Evolutionary conservation across 176 grass and related monocot genomes (phyloP).

Genomic region (Poa annua): DNA sequence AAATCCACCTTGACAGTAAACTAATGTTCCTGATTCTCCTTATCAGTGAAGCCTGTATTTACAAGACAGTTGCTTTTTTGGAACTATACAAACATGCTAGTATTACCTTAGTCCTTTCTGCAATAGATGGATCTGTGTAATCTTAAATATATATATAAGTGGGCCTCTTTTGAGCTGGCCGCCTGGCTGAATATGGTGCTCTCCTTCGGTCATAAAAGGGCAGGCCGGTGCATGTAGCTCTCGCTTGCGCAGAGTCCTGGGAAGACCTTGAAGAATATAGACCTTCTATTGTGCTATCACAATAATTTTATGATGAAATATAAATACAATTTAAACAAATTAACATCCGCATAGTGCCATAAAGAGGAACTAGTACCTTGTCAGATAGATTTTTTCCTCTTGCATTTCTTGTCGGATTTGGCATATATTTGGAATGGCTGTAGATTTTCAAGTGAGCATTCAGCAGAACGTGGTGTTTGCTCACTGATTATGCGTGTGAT

Average conservation of each 20-base stretch:
- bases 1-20: background rate
- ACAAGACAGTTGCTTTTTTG: background rate
- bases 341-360: background rate
- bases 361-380: background rate
- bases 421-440: constrained; percentile 15
- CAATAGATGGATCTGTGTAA: constrained; percentile 12
- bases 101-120: background rate
- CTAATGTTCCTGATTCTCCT: background rate
- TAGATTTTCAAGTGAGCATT: constrained; percentile 27
- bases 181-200: constrained; percentile 10
- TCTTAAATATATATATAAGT: background rate
- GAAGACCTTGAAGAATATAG: constrained; percentile 3
- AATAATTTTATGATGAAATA: background rate
- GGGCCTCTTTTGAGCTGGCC: background rate
- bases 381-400: constrained; percentile 1
- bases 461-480: background rate
- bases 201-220: background rate
- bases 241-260: too few relatives aligned
- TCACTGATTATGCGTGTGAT: background rate
- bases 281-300: background rate
- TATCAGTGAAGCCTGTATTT: background rate
- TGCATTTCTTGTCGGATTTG: constrained; percentile 17
- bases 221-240: too few relatives aligned
- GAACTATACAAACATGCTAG: background rate
- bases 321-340: background rate